Conservation (phyloP, 1,284 basidiomycete genomes). For the Athelia psychrophila region DNA sequence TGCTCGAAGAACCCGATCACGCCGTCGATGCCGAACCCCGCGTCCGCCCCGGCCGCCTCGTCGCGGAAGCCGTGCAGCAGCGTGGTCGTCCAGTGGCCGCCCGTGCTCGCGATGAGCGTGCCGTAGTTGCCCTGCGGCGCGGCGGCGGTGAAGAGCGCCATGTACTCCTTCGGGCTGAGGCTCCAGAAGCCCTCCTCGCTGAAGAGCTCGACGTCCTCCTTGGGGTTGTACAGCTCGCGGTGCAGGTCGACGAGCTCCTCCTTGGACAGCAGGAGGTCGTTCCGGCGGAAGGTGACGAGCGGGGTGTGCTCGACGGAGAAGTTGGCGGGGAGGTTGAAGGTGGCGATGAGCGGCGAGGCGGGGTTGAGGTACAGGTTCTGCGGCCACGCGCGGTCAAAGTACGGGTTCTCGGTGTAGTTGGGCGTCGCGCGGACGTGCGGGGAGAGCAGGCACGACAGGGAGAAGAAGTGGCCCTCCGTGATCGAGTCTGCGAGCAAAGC, state of each 20-base stretch:
- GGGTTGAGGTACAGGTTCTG: constrained; percentile 61
- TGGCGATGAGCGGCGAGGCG: constrained; percentile 41
- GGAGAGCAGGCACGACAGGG: constrained; percentile 59
- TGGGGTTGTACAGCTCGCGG: constrained; percentile 22
- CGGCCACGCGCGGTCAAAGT: constrained; percentile 60
- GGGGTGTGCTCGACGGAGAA: constrained; percentile 57
- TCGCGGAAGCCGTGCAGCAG: constrained; percentile 47
- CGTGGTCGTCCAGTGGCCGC: constrained; percentile 64
- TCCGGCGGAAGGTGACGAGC: constrained; percentile 59
- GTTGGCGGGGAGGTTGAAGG: constrained; percentile 41
- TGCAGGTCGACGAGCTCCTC: constrained; percentile 48
- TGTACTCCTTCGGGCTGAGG: constrained; percentile 47
- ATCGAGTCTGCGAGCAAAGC: constrained; percentile 47
- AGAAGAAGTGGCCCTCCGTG: constrained; percentile 70
- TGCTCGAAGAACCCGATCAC: constrained; percentile 52
- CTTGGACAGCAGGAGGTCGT: constrained; percentile 55
- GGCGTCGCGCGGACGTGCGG: constrained; percentile 65
- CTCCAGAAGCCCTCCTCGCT: constrained; percentile 54
- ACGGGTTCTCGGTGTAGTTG: constrained; percentile 48
- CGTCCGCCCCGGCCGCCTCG: constrained; percentile 26
- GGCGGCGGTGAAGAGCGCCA: constrained; percentile 44
- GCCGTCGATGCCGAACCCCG: constrained; percentile 45
- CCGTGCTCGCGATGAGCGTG: constrained; percentile 59
- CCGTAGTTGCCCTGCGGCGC: constrained; percentile 50
- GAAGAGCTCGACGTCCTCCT: constrained; percentile 40